These are phyloP conservation scores for Skeletonema grethae DNA, from an alignment of 108 stramenopile genomes.

Conservation along the genomic window DNA sequence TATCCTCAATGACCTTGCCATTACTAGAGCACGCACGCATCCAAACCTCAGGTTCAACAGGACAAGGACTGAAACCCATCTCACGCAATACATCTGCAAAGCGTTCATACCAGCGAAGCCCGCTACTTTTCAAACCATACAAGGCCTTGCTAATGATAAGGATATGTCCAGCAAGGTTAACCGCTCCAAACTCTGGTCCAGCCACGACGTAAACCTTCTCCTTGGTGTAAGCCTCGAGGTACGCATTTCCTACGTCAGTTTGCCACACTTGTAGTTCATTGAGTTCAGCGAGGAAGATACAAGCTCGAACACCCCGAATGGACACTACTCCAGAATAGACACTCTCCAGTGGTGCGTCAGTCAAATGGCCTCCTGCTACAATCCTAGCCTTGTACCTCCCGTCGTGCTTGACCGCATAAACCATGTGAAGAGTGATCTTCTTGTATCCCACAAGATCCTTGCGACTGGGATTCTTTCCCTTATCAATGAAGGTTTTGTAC, in stretches of 20 bases:
- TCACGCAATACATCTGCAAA: neutral
- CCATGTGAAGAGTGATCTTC: too few relatives aligned
- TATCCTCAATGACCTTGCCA: neutral
- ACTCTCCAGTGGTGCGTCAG: too few relatives aligned
- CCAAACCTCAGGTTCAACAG: constrained; percentile 4
- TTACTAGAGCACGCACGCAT: neutral
- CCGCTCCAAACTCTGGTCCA: neutral
- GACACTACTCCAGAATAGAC: too few relatives aligned
- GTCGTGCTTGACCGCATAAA: too few relatives aligned
- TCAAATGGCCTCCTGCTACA: neutral
- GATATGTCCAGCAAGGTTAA: neutral
- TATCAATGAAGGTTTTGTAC: too few relatives aligned
- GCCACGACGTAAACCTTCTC: constrained; percentile 34
- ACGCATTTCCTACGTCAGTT: constrained; percentile 35
- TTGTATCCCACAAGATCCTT: too few relatives aligned
- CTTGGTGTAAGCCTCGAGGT: constrained; percentile 7
- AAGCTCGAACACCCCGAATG: constrained; percentile 23
- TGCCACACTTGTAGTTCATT: constrained; percentile 36
- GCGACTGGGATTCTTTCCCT: too few relatives aligned
- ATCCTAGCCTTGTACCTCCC: too few relatives aligned
- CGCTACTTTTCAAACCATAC: neutral
- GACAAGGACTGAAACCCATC: neutral
- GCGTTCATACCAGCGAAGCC: neutral
- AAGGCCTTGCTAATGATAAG: constrained; percentile 10
- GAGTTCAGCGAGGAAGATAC: constrained; percentile 39